Base-by-base conservation (phyloP, 2,329 filamentous ascomycete genomes). In the Ustulina deusta region DNA sequence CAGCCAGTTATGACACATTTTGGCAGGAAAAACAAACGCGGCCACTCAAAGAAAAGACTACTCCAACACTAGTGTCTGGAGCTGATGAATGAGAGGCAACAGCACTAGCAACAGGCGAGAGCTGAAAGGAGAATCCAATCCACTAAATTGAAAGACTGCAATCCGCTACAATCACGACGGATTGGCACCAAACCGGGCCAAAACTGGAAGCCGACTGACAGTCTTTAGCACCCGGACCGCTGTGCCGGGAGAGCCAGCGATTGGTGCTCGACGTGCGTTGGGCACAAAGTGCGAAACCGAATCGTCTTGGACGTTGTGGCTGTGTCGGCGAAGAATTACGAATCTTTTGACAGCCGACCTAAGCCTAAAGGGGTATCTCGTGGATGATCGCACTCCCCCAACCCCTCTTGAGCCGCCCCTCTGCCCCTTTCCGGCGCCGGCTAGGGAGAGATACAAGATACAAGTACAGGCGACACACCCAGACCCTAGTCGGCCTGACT, bases 221-320 rank as follows among this genome's bases (percentile, higher is more conserved):
- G 42, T 49, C 54, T 63, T 36, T 49, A 57, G 44, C 51, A 61
- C 56, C 52, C 69, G 69, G 69, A 61, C 69, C 69, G 69, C 69
- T 52, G 62, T 63, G 63, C 69, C 69, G 69, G 69, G 51, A 71
- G 58, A 54, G 59, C 42, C 63, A 66, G 52, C 27, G 44, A 68
- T 63, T 65, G 65, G 63, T 38, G 60, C 2, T 34, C 2, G 25
- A 15, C 17, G n/a, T 32, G n/a, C 3, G 59, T 65, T 54, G 34
- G 56, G 38, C 52, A 67, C 74, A 76, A 75, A 74, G 75, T 77
- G 75, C 73, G 75, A 77, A 55, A 42, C 42, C 36, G 67, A 73
- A 71, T 38, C 27, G 71, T 62, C 65, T 72, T 68, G 69, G 71
- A 77, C 75, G 73, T 73, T 77, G 75, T 76, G 74, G 74, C 74